Evolutionary conservation across 139 green algal genomes (phyloP).

Genomic region (Chlorella sp.): DNA sequence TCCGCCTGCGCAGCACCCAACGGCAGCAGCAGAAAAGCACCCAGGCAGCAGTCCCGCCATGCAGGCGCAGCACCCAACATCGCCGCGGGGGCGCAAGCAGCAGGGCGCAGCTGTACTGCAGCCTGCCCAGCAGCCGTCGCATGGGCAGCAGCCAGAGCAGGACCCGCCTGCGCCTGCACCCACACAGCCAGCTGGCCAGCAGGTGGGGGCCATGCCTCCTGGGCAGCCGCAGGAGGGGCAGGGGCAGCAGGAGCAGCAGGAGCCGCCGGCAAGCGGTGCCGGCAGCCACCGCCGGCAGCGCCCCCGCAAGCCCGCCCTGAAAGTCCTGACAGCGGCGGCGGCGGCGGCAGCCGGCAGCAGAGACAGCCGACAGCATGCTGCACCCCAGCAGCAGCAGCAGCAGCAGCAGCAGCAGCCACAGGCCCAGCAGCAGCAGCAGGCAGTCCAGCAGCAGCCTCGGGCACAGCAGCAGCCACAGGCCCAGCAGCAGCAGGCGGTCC

Average conservation of each 20-base stretch:
- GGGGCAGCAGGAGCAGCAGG: background rate
- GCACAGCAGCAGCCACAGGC: background rate
- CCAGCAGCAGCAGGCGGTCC: background rate
- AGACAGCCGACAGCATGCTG: no score
- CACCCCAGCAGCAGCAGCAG: background rate
- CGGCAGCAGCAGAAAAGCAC: no score
- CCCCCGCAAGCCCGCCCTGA: constrained; percentile 9
- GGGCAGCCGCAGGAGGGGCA: background rate
- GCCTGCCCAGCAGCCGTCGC: no score
- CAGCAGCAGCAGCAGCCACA: background rate
- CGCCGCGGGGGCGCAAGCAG: background rate
- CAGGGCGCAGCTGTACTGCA: background rate
- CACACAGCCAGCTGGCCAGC: no score
- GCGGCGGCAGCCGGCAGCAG: no score
- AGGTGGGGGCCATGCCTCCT: background rate
- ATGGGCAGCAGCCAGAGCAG: background rate
- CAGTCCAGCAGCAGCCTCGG: background rate
- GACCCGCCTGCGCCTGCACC: no score
- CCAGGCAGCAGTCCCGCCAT: no score
- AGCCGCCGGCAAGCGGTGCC: no score
- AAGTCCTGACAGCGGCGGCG: background rate
- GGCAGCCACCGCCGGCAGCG: background rate
- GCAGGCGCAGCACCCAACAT: background rate
- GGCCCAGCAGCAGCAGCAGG: background rate
- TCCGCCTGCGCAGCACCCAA: background rate